Conservation (phyloP, 495 filamentous ascomycete species). For the Penicillium dipodomyicola region DNA sequence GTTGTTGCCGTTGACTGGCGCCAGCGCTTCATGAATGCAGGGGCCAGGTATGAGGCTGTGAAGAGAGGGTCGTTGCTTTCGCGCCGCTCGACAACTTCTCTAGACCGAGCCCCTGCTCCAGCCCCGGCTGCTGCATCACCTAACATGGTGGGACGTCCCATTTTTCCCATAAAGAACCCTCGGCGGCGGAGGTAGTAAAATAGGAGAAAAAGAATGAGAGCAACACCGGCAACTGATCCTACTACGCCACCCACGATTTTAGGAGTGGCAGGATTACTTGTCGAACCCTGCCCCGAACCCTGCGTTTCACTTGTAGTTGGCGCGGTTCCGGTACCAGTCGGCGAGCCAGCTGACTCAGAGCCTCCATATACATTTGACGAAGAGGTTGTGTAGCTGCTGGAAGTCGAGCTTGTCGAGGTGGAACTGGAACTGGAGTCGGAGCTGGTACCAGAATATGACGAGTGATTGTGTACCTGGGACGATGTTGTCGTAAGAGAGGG, state of each 20-base stretch:
- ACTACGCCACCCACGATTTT: constrained; percentile 63
- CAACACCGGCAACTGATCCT: constrained; percentile 62
- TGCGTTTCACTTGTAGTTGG: constrained; percentile 19
- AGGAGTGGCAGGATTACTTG: constrained; percentile 25
- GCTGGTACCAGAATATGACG: constrained; percentile 8
- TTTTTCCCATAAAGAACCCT: constrained; percentile 27
- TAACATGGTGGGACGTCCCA: constrained; percentile 28
- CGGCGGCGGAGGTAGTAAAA: constrained; percentile 56
- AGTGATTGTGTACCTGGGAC: not conserved
- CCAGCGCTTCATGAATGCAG: constrained; percentile 46
- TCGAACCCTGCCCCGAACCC: constrained; percentile 22
- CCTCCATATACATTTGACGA: constrained; percentile 3
- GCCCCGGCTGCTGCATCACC: constrained; percentile 17
- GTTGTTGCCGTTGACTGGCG: constrained; percentile 40
- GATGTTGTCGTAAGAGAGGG: constrained; percentile 6
- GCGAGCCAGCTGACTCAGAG: constrained; percentile 14
- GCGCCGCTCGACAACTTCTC: constrained; percentile 50
- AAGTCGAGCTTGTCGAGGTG: not conserved
- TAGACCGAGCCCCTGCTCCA: constrained; percentile 18
- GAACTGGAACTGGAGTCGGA: not conserved
- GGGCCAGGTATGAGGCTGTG: constrained; percentile 50
- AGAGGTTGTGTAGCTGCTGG: constrained; percentile 9
- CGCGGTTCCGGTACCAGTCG: constrained; percentile 15
- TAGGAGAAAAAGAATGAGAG: constrained; percentile 53
- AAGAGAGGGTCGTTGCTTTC: constrained; percentile 57